Percentiles rank a stretch among this genome's conserved stretches.
Evolutionary conservation across 345 rosid species (phyloP).

Genomic region (Combretum micranthum): DNA sequence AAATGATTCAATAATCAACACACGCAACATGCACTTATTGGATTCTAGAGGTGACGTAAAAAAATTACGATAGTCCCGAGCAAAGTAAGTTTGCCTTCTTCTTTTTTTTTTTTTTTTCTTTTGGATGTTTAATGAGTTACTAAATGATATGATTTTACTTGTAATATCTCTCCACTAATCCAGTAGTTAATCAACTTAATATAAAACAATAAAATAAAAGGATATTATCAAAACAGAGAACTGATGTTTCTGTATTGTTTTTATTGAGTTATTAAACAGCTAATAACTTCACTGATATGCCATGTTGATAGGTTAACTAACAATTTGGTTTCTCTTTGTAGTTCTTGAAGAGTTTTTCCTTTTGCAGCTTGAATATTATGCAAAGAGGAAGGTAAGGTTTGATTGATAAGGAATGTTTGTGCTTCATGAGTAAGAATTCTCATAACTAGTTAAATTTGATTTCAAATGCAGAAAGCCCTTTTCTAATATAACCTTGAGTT

Average conservation of each 20-base stretch:
- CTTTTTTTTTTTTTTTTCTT: too few species aligned
- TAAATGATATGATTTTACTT: too few species aligned
- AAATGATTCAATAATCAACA: constrained; percentile 41
- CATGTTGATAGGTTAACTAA: too few species aligned
- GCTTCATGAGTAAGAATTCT: background rate
- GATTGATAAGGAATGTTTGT: background rate
- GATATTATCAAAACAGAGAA: too few species aligned
- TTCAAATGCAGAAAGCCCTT: constrained; percentile 41
- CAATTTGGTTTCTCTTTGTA: constrained; percentile 19
- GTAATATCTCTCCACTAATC: background rate
- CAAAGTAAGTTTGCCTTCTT: constrained; percentile 41
- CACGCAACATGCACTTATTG: constrained; percentile 92
- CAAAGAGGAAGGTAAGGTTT: constrained; percentile 53
- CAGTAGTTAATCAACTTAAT: too few species aligned
- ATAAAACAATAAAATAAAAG: too few species aligned
- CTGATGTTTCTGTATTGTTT: too few species aligned
- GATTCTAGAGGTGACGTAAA: constrained; percentile 56
- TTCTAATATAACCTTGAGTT: constrained; percentile 54
- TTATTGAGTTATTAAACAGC: too few species aligned
- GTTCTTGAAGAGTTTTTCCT: constrained; percentile 82
- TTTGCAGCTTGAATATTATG: constrained; percentile 64
- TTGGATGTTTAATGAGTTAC: too few species aligned
- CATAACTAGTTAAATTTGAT: too few species aligned
- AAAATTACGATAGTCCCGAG: constrained; percentile 79
- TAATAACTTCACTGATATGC: too few species aligned